These are phyloP conservation scores for Tagetes patula DNA, from an alignment of 129 eudicot species.

Conservation along the genomic window DNA sequence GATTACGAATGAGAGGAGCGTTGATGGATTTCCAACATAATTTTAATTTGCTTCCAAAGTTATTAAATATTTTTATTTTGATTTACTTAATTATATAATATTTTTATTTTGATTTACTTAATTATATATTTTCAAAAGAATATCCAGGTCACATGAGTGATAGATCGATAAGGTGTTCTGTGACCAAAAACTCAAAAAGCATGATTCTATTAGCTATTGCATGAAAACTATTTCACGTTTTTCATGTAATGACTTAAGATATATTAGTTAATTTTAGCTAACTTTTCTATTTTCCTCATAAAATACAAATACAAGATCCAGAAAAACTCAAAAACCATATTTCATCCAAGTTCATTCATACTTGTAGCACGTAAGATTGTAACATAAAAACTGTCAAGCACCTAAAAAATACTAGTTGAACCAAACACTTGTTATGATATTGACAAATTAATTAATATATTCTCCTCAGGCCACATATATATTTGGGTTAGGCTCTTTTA, in stretches of 20 bases:
- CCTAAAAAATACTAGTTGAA: not conserved
- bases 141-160: no score
- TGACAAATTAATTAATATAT: not conserved
- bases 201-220: not conserved
- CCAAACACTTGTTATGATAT: not conserved
- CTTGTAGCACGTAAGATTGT: not conserved
- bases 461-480: not conserved
- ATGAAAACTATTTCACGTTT: not conserved
- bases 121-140: no score
- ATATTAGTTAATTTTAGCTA: not conserved
- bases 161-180: no score
- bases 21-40: no score
- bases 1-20: no score
- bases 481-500: not conserved
- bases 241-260: not conserved
- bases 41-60: no score
- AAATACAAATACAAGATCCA: not conserved
- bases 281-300: not conserved
- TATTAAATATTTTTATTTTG: no score
- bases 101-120: no score
- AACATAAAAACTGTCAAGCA: not conserved
- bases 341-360: no score
- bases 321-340: no score
- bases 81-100: no score
- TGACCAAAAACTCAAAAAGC: no score